Evolutionary conservation across 495 filamentous ascomycete genomes (phyloP), one percentile per base, ranked within the genome.

Genomic region (Xylaria flabelliformis): DNA sequence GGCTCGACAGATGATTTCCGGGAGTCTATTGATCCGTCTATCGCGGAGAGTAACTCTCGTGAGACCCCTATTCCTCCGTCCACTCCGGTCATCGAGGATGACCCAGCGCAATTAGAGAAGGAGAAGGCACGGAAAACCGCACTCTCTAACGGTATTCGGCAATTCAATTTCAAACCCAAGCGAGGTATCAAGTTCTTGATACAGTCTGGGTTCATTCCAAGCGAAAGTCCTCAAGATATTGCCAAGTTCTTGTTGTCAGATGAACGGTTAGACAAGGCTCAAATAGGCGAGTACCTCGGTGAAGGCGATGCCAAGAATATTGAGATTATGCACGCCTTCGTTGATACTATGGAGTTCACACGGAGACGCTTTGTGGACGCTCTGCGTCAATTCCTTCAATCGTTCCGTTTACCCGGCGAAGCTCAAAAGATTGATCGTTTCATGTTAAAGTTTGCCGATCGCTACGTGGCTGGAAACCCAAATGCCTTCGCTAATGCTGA

Each of bases 341-440:
- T 99, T 3, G 95, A 99, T 71, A 79, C 82, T 29, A 98, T 99
- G 95, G 93, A 98, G 53, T 99, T 99, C 71, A 85, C 89, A n/a
- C 93, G 93, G 79, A 92, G 92, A 61, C 92, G 94, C 12, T 99
- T 99, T 73, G 95, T 97, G 15, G 96, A 97, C 82, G 90, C 96
- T 26, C 84, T 99, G 15, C 89, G 96, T 34, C 88, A 92, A 64
- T 99, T 98, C 77, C 84, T 99, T 17, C 96, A 99, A 81, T 91
- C 93, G 59, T 99, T 99, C 85, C 92, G 96, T 41, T 83, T 99
- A 13, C 96, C 96, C 1, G 96, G 96, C 56, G 96, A 99, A 80
- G 95, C 95, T 1, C 96, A 99, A 80, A 99, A 99, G 84, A 99
- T 99, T 74, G 96, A 99, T 89, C 92, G 96, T 46, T 97, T 98